Base-by-base conservation (phyloP, 2,329 filamentous ascomycete species). In the Tolypocladium tundrense region DNA sequence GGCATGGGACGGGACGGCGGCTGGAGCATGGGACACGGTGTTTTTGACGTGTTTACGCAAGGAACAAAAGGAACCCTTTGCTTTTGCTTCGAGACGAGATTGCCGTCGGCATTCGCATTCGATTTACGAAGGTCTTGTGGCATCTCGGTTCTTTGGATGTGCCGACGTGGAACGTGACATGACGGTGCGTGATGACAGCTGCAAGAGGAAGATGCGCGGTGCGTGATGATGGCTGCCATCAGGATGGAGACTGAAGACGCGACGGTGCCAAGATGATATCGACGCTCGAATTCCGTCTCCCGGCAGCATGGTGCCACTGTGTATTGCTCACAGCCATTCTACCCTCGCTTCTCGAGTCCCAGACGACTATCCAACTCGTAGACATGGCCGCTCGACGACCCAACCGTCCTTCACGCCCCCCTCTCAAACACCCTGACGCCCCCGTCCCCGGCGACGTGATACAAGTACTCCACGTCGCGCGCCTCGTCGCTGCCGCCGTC, bases 381-480 rank as follows among this genome's bases (percentile, higher is more conserved):
- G 45, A n/a, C 24, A 27, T 48, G 13, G 16, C 7, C 27, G 24
- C 43, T 19, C 43, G 21, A 27, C 7, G 7, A 7, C 21, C 21
- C 21, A 24, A 8, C 8, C 13, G 16, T 11, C 8, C 45, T 11
- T 58, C 61, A 74, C 9, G 71, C 62, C 24, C 91, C 91, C 68
- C 91, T 82, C 68, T 90, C 90, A 77, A 96, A 97, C 9, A 96
- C 89, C 67, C 79, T 88, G 31, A 91, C 90, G 27, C 82, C 82
- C 1, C 90, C 90, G 75, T 96, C 91, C 11, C 85, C 84, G 56
- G 85, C 83, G 37, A 96, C 84, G 67, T 88, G 85, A 75, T 96
- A 97, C 69, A 97, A 67, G 67, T 88, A 81, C 73, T 97, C 93
- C 61, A 79, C 84, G 65, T 89, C 80, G 8, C 4, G 13, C 6